phyloP scores from a whole-genome alignment of 2,329 filamentous ascomycete genomes.

The Elsinoe necatrix region DNA sequence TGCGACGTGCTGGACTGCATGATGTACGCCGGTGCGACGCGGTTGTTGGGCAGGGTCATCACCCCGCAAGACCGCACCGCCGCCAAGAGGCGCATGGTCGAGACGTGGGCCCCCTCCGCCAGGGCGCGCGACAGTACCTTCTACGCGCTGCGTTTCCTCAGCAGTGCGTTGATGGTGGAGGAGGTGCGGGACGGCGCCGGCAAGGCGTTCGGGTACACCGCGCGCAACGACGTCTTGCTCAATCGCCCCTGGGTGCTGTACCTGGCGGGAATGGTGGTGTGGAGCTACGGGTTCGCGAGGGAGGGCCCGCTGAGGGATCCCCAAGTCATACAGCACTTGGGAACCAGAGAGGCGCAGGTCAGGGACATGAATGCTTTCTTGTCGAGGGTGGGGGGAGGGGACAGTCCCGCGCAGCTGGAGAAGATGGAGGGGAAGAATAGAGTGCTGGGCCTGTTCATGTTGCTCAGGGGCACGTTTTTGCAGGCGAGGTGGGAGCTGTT shows the following conservation, averaged over 20 bases:
- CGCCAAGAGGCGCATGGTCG: slow-evolving; percentile 75
- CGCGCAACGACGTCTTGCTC: slow-evolving; percentile 78
- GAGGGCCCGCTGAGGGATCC: slow-evolving; percentile 62
- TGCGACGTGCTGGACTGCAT: slow-evolving; percentile 97
- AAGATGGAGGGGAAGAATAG: slow-evolving; percentile 67
- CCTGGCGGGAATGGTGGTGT: slow-evolving; percentile 83
- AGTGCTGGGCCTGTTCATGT: slow-evolving; percentile 70
- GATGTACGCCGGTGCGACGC: slow-evolving; percentile 81
- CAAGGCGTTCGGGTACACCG: slow-evolving; percentile 55
- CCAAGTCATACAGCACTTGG: slow-evolving; percentile 38
- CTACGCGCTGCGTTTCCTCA: slow-evolving; percentile 82
- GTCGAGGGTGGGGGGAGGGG: slow-evolving; percentile 59
- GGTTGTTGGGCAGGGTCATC: slow-evolving; percentile 77
- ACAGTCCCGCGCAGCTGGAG: slow-evolving; percentile 68
- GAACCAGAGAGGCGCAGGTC: slow-evolving; percentile 56
- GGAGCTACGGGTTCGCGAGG: slow-evolving; percentile 87
- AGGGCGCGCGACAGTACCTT: slow-evolving; percentile 85
- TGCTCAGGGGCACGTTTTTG: slow-evolving; percentile 72
- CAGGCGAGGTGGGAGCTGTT: slow-evolving; percentile 85
- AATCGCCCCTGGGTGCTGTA: slow-evolving; percentile 95
- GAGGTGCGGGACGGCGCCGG: slow-evolving; percentile 28
- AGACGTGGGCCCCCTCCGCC: slow-evolving; percentile 80
- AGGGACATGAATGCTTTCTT: slow-evolving; percentile 75
- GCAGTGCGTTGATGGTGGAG: slow-evolving; percentile 66
- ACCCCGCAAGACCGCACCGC: slow-evolving; percentile 71